Conservation (phyloP, 225 moss, liverwort and hornwort genomes). For the Rhytidiadelphus loreus region DNA sequence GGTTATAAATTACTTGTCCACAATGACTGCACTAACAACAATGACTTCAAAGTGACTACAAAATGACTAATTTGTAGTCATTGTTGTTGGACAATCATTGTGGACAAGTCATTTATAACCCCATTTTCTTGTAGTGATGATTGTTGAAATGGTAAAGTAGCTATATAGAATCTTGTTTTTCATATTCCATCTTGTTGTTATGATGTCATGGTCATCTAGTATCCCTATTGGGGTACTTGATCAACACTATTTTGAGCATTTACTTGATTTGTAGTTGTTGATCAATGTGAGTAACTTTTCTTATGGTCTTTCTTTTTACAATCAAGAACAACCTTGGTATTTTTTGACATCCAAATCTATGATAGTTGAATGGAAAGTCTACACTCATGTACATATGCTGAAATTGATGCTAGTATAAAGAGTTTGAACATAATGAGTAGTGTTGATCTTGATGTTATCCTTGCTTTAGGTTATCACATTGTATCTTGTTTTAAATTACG, state of each 20-base stretch:
- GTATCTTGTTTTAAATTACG: not conserved
- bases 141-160: not conserved
- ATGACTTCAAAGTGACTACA: too few species aligned
- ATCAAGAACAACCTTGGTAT: not conserved
- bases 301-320: not conserved
- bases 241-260: too few species aligned
- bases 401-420: too few species aligned
- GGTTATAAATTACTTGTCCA: too few species aligned
- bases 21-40: too few species aligned
- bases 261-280: too few species aligned
- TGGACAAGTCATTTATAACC: too few species aligned
- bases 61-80: too few species aligned
- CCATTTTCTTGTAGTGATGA: too few species aligned
- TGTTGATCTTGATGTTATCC: not conserved
- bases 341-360: not conserved
- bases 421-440: not conserved
- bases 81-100: too few species aligned
- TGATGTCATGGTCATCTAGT: not conserved
- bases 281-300: not conserved
- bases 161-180: not conserved
- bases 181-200: not conserved
- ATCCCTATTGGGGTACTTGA: not conserved
- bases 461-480: accelerated
- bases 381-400: too few species aligned
- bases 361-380: not conserved